Conservation (phyloP, 306 rosid genomes). For the Phaseolus lunatus region DNA sequence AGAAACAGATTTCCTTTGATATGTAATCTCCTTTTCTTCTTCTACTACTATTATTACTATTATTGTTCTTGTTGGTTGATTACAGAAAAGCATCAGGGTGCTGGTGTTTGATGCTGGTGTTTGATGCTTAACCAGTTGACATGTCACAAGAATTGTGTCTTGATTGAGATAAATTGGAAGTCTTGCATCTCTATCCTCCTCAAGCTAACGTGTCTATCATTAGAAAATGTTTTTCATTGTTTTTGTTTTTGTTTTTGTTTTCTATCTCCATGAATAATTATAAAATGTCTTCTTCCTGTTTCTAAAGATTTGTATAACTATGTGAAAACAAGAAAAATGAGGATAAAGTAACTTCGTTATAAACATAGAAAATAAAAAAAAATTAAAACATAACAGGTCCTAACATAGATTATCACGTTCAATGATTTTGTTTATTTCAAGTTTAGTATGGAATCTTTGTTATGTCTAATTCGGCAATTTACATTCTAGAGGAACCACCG, state of each 20-base stretch:
- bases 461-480: background rate
- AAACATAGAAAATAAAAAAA: background rate
- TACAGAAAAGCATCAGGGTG: background rate
- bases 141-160: background rate
- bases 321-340: background rate
- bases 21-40: background rate
- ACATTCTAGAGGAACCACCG: background rate
- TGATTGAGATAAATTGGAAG: background rate
- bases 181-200: background rate
- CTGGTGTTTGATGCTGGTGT: background rate
- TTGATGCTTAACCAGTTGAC: background rate
- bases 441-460: background rate
- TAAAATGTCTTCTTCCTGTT: background rate
- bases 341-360: background rate
- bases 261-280: background rate
- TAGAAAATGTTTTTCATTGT: background rate
- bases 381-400: background rate
- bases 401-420: slow-evolving; percentile 4
- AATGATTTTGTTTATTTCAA: background rate
- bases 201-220: background rate
- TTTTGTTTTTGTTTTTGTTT: too few species aligned
- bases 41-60: background rate
- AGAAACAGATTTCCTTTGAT: background rate
- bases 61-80: background rate
- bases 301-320: background rate